Base-by-base conservation (phyloP, 2,329 filamentous ascomycete species). In the Fusarium haematococcum region DNA sequence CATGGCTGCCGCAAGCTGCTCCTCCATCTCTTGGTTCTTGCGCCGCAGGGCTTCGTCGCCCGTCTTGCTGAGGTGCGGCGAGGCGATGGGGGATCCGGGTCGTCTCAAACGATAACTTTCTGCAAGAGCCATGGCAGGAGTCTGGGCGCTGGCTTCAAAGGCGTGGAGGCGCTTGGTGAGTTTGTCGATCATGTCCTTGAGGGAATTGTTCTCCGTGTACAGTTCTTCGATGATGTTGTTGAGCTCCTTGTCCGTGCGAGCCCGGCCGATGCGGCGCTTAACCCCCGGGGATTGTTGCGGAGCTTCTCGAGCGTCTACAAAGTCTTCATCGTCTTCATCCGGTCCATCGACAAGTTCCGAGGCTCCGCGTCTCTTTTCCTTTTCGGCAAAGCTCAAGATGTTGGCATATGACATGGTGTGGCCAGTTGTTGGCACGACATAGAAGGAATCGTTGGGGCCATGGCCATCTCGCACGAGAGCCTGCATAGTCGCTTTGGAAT, bases 321-420 rank as follows among this genome's bases (percentile, higher is more conserved):
- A 98, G 79, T 96, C 94, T 67, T 97, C 95, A 33, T 95, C 92
- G 35, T 90, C 91, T 33, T 93, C 89, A n/a, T 91, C 89, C 4
- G 77, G 72, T 14, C 76, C 77, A 25, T 77, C 89, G n/a, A 86
- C 85, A 58, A 90, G 85, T 33, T 89, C 88, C 3, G 88, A 89
- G 8, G 88, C 87, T 27, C 86, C 89, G 60, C 91, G 89, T 10
- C 90, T 86, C 80, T 89, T 91, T 80, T 92, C 91, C 78, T 92
- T 92, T 73, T 91, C 89, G 39, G 90, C 91, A 75, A 90, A 92
- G 48, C 87, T 92, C 23, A 98, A 86, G 62, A 99, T 98, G 71
- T 93, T 95, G 52, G 97, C 95, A 80, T 98, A 99, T 0, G 95
- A 97, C 69, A 95, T 93, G 4, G 95, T 98, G 73, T 96, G 95